Conservation (phyloP, 331 rosid genomes). For the Rosa hybrid region DNA sequence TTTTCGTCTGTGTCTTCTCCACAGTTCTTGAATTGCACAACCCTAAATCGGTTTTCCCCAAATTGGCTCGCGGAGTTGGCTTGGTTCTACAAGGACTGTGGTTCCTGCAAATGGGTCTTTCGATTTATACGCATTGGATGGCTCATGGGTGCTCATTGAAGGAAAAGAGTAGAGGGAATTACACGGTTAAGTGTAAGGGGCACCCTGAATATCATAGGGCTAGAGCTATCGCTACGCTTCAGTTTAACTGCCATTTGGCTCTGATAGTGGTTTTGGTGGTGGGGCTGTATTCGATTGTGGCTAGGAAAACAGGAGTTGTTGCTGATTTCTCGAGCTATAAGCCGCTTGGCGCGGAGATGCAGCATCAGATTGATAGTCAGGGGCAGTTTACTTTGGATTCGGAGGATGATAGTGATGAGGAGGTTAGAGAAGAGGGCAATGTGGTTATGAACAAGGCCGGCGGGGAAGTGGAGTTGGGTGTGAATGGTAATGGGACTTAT, state of each 20-base stretch:
- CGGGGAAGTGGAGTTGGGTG: constrained; percentile 35
- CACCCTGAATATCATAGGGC: constrained; percentile 83
- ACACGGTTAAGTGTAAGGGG: constrained; percentile 66
- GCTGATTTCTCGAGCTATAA: constrained; percentile 31
- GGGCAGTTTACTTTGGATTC: constrained; percentile 72
- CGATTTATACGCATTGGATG: constrained; percentile 55
- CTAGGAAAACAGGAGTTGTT: constrained; percentile 26
- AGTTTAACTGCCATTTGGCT: constrained; percentile 92
- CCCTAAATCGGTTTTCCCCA: constrained; percentile 42
- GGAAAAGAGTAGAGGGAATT: constrained; percentile 68
- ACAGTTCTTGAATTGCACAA: constrained; percentile 48
- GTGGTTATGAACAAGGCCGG: constrained; percentile 34
- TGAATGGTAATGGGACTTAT: constrained; percentile 52
- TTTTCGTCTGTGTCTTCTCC: constrained; percentile 54
- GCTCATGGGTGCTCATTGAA: constrained; percentile 65
- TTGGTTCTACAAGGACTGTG: constrained; percentile 74
- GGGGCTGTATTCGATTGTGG: constrained; percentile 42
- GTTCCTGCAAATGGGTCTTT: constrained; percentile 78
- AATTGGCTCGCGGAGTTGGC: constrained; percentile 66
- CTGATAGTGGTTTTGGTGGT: constrained; percentile 44
- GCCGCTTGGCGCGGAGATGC: constrained; percentile 61
- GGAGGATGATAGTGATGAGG: constrained; percentile 49
- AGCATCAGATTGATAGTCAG: constrained; percentile 40
- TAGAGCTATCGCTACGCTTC: constrained; percentile 91
- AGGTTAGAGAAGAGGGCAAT: constrained; percentile 35